Percentiles rank a stretch among this genome's conserved stretches.
Evolutionary conservation across 768 basidiomycete species (phyloP).

Genomic region (Amanita muscaria): DNA sequence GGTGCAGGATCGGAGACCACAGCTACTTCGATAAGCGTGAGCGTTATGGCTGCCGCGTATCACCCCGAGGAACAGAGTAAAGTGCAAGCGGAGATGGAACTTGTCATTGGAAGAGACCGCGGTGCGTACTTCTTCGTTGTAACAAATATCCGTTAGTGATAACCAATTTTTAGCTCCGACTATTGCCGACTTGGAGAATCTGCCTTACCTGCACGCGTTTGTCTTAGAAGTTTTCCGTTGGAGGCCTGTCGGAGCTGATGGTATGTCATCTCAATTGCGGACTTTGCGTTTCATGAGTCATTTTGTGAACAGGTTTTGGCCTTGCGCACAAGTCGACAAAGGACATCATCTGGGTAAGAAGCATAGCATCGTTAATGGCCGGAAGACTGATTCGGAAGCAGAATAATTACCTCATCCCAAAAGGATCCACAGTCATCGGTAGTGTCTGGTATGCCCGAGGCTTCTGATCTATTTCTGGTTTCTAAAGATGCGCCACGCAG

Average conservation of each 20-base stretch:
- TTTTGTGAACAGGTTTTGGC: constrained; percentile 19
- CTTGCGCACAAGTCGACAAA: constrained; percentile 57
- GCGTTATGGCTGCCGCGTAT: constrained; percentile 48
- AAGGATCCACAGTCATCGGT: constrained; percentile 49
- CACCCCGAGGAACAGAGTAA: constrained; percentile 40
- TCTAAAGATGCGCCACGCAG: neutral
- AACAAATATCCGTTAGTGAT: too few relatives aligned
- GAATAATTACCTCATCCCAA: constrained; percentile 44
- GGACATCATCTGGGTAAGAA: constrained; percentile 52
- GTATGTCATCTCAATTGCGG: constrained; percentile 14
- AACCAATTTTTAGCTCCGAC: too few relatives aligned
- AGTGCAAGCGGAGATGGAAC: constrained; percentile 48
- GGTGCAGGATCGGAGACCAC: constrained; percentile 63
- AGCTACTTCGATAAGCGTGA: constrained; percentile 45
- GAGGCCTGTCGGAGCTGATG: constrained; percentile 42
- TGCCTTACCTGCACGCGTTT: constrained; percentile 40
- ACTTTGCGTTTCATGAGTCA: neutral
- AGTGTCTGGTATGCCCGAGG: constrained; percentile 35
- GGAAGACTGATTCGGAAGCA: constrained; percentile 12
- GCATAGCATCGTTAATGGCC: too few relatives aligned
- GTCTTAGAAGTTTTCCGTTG: constrained; percentile 41
- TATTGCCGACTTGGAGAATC: constrained; percentile 29
- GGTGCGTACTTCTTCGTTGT: constrained; percentile 11
- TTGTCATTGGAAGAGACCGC: constrained; percentile 37
- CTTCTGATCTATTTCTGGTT: neutral